These are phyloP conservation scores for Cyclotella cryptica DNA, from an alignment of 108 stramenopile species.

Conservation along the genomic window DNA sequence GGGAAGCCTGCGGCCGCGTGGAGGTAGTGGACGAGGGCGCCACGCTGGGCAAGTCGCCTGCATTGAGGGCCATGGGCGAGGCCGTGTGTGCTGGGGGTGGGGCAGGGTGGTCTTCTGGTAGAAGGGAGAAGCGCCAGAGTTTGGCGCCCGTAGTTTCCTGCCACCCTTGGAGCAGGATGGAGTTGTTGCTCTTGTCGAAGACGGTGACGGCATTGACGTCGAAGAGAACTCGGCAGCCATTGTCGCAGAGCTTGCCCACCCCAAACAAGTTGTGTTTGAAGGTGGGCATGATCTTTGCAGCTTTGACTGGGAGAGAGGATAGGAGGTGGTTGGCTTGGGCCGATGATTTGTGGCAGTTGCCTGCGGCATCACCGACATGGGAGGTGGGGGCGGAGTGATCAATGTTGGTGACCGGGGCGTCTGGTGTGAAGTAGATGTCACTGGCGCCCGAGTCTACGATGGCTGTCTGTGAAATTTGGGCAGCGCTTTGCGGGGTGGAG, in stretches of 20 bases:
- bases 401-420: not conserved
- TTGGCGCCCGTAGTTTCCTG: not conserved
- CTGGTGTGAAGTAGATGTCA: not conserved
- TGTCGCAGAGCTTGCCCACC: not conserved
- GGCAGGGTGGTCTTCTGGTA: not conserved
- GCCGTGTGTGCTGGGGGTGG: too few relatives aligned
- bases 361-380: not conserved
- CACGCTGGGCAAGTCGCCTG: constrained; percentile 13
- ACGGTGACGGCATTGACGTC: not conserved
- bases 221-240: not conserved
- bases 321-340: not conserved
- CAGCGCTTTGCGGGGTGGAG: too few relatives aligned
- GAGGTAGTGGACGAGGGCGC: constrained; percentile 7
- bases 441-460: too few relatives aligned
- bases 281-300: constrained; percentile 3
- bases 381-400: not conserved
- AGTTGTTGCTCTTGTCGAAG: not conserved
- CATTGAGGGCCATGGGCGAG: constrained; percentile 15
- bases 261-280: constrained; percentile 14
- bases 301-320: not conserved
- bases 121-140: constrained; percentile 11
- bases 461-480: too few relatives aligned
- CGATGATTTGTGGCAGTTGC: not conserved
- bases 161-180: constrained; percentile 11
- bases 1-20: constrained; percentile 22